Conservation (phyloP, 1,139 yeast species). For the Diutina sp. region DNA sequence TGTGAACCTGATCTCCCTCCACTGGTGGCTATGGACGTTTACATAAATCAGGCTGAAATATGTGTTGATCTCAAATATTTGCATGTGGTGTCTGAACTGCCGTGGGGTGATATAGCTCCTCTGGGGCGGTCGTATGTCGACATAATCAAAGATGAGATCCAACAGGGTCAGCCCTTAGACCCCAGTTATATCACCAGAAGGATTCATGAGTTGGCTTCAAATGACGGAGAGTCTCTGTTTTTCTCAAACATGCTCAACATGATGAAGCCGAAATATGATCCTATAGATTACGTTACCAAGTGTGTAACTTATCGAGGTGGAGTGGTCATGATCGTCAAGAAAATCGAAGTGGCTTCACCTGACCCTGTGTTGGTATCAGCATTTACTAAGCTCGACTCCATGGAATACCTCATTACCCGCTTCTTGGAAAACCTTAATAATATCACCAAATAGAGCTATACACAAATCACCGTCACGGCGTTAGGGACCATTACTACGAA, state of each 20-base stretch:
- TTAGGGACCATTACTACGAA: background rate
- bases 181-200: slow-evolving; percentile 4
- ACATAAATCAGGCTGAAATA: slow-evolving; percentile 32
- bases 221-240: background rate
- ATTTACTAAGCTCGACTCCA: slow-evolving; percentile 29
- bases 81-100: slow-evolving; percentile 24
- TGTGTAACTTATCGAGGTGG: slow-evolving; percentile 26
- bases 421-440: slow-evolving; percentile 7
- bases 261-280: slow-evolving; percentile 20
- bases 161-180: background rate
- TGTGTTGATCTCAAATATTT: slow-evolving; percentile 30
- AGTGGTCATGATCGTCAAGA: slow-evolving; percentile 32
- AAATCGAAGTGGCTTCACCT: slow-evolving; percentile 30
- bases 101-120: slow-evolving; percentile 28
- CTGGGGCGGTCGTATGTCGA: slow-evolving; percentile 29
- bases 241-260: slow-evolving; percentile 4
- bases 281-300: slow-evolving; percentile 31
- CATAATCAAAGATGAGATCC: slow-evolving; percentile 26
- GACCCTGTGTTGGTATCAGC: slow-evolving; percentile 34
- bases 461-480: background rate
- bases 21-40: slow-evolving; percentile 24
- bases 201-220: slow-evolving; percentile 6
- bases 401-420: slow-evolving; percentile 23
- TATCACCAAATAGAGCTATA: background rate
- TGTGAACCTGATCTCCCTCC: slow-evolving; percentile 24